Evolutionary conservation across 345 rosid genomes (phyloP), one percentile per base, ranked within the genome.

Genomic region (Stellera chamaejasme): DNA sequence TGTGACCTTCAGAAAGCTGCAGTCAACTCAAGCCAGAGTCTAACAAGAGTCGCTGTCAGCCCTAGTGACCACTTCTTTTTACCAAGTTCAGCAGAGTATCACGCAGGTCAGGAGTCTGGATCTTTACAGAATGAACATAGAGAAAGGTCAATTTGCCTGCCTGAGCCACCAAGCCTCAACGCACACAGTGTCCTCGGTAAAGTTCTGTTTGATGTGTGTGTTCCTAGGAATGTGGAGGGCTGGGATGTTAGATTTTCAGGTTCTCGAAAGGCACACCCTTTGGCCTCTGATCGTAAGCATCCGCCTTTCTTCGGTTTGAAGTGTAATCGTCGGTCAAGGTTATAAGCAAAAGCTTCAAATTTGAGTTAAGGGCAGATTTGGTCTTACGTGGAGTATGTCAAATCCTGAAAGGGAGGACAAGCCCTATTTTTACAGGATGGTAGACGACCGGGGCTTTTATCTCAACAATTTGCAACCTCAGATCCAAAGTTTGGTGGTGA

Each of bases 201-300:
- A 47, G 64, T 84, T 66, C 81, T 93, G 25, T 89, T 84, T 64
- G 99, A 93, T 71, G 82, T 77, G 1, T 87, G 96, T 28, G 81
- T 93, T 47, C 99, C 99, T 11, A 93, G 76, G 81, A 89, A 86
- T 23, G 79, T 93, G 10, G 99, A 93, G 74, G 99, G 97, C 0
- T 89, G 99, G 99, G 99, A 93, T 80, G 73, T 89, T 45, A 89
- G 91, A 69, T 82, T 93, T 45, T 70, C 77, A 1, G 81, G 94
- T 47, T 78, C 82, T 52, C 52, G 79, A 15, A 88, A 88, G 12
- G 86, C 89, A 42, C 91, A 82, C 63, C 94, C 87, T 1, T 73
- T 75, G 48, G 83, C 79, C 10, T 79, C 90, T 60, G 77, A 83
- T 25, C 69, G 68, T 9, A 77, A 80, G 63, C 79, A 54, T 56